A percentile compares a stretch with the other conserved stretches of the same genome.
Evolutionary conservation across 169 alveolate genomes (phyloP).

Genomic region (Plasmodium berghei): DNA sequence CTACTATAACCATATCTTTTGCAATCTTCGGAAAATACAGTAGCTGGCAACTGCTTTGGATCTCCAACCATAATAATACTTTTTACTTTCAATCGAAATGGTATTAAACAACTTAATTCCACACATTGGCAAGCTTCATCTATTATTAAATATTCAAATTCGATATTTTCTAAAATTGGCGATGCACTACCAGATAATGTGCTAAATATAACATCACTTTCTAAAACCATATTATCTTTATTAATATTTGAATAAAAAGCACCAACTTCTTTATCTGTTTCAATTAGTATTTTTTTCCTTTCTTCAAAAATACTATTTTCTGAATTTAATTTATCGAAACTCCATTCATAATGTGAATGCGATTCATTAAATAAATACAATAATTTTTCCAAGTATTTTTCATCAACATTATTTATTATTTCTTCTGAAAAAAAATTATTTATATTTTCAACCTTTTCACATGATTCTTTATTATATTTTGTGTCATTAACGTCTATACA

Average conservation of each 20-base stretch:
- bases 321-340: conserved; percentile 46
- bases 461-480: conserved; percentile 3
- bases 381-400: conserved; percentile 62
- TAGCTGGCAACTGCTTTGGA: conserved; percentile 98
- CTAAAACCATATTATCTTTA: conserved; percentile 85
- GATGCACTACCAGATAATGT: conserved; percentile 94
- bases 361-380: conserved; percentile 73
- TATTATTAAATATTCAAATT: conserved; percentile 95
- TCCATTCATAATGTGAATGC: conserved; percentile 68
- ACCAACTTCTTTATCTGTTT: conserved; percentile 58
- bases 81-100: conserved; percentile 82
- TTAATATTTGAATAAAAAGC: conserved; percentile 66
- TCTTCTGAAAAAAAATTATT: conserved; percentile 52
- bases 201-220: conserved; percentile 91
- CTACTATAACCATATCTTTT: conserved; percentile 86
- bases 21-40: conserved; percentile 93
- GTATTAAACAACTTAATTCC: conserved; percentile 84
- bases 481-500: conserved; percentile 41
- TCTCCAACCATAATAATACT: conserved; percentile 98
- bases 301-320: conserved; percentile 55
- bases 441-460: conserved; percentile 34
- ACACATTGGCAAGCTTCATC: conserved; percentile 99
- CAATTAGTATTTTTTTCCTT: conserved; percentile 29
- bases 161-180: conserved; percentile 84
- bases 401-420: conserved; percentile 50